Base-by-base conservation (phyloP, 2,329 filamentous ascomycete genomes). In the Aspergillus fijiensis region DNA sequence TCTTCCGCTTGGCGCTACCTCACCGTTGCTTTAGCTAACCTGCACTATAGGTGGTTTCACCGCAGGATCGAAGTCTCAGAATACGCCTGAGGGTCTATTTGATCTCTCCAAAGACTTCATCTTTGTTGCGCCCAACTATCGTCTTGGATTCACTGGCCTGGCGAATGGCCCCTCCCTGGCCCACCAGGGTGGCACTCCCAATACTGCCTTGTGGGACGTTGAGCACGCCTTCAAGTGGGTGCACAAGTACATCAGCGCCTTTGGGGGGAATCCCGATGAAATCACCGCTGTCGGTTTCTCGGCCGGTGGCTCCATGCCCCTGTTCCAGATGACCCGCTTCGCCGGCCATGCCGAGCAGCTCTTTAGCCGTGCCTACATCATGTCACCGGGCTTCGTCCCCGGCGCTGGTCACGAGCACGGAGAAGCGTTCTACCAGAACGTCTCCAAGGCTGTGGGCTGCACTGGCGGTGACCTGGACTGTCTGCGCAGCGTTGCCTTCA, bases 271-370 rank as follows among this genome's bases (percentile, higher is more conserved):
- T 11, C 49, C 49, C 27, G 25, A 51, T 51, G 49, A 51, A 14
- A 51, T 51, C 5, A 35, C 33, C 14, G 33, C 33, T 16, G 33
- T 35, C 33, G 33, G 33, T 35, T 35, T 35, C 33, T 35, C 33
- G 4, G 33, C 33, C 12, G 33, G 33, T 35, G 33, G 33, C 33
- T 35, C 33, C 33, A 35, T 35, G 33, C 33, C 33, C 33, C 33
- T 51, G 6, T 51, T 51, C 49, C 49, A 51, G 49, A 51, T 51
- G 49, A 51, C 49, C 49, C 49, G 49, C 31, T 51, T 31, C 16
- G 49, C 25, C 14, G 49, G 49, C 19, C 49, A 51, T 33, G 49
- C 49, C n/a, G 25, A 51, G 49, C 49, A 35, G 33, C 33, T 35
- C 33, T 35, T 35, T 16, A 35, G 33, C 12, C 33, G 33, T 35